Percentiles rank a stretch among this genome's conserved stretches.
phyloP scores from a whole-genome alignment of 306 rosid species.

The Castanea sativa region DNA sequence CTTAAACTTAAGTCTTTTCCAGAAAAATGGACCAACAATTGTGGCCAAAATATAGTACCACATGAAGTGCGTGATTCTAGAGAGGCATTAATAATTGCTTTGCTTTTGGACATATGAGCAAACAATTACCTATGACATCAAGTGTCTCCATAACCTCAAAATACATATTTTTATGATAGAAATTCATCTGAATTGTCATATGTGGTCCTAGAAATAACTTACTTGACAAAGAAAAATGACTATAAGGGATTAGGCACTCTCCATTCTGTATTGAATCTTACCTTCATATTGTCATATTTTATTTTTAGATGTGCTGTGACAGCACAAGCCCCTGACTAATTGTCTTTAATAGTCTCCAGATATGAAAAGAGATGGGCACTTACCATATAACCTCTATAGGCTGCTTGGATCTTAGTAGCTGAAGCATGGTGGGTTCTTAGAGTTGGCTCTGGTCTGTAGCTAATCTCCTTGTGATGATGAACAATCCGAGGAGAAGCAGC shows the following conservation, averaged over 20 bases:
- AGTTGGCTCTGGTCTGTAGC: slow-evolving; percentile 78
- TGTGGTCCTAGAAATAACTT: not conserved
- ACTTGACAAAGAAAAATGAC: not conserved
- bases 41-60: not conserved
- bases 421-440: slow-evolving; percentile 72
- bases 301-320: not conserved
- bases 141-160: not conserved
- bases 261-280: not conserved
- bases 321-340: not conserved
- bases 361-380: slow-evolving; percentile 25
- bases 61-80: not conserved
- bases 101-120: not conserved
- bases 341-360: not conserved
- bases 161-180: not conserved
- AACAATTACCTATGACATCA: not conserved
- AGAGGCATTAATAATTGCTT: not conserved
- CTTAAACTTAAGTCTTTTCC: not conserved
- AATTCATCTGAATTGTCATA: not conserved
- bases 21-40: not conserved
- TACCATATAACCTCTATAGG: slow-evolving; percentile 85
- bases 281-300: not conserved
- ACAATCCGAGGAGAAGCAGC: slow-evolving; percentile 50
- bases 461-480: slow-evolving; percentile 54
- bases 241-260: not conserved
- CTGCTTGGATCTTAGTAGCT: slow-evolving; percentile 87